Evolutionary conservation across 106 monocot genomes (phyloP).

Genomic region (Chionographis japonica): DNA sequence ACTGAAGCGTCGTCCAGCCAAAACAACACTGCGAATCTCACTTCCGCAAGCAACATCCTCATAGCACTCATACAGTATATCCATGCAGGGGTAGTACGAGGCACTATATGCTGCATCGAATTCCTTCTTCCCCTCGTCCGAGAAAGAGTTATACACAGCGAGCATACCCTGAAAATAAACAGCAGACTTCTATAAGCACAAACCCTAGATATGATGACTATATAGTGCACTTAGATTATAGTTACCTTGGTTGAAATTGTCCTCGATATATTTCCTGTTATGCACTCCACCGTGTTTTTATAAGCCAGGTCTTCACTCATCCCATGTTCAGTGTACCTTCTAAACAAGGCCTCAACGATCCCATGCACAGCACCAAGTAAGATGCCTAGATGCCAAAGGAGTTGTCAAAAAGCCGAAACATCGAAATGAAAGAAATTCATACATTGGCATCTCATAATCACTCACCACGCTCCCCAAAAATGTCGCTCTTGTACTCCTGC

Average conservation of each 20-base stretch:
- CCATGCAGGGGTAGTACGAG: constrained; percentile 86
- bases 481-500: constrained; percentile 94
- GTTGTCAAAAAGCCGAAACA: neutral
- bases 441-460: neutral
- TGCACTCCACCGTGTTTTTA: constrained; percentile 85
- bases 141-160: constrained; percentile 68
- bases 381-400: constrained; percentile 43
- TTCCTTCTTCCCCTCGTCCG: constrained; percentile 78
- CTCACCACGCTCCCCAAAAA: constrained; percentile 83
- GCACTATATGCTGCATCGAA: constrained; percentile 77
- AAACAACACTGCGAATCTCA: constrained; percentile 83
- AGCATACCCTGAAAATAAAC: constrained; percentile 67
- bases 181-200: neutral
- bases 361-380: constrained; percentile 91
- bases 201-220: too few relatives aligned
- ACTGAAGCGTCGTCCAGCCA: constrained; percentile 79
- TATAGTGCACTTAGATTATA: neutral
- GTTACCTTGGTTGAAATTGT: constrained; percentile 84
- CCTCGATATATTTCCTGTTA: constrained; percentile 81
- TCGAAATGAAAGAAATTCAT: neutral
- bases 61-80: constrained; percentile 87
- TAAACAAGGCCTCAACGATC: constrained; percentile 84
- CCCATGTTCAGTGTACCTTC: constrained; percentile 84
- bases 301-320: constrained; percentile 79
- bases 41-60: constrained; percentile 81